Evolutionary conservation across 2,329 filamentous ascomycete genomes (phyloP).

Genomic region (Apiospora malaysiana): DNA sequence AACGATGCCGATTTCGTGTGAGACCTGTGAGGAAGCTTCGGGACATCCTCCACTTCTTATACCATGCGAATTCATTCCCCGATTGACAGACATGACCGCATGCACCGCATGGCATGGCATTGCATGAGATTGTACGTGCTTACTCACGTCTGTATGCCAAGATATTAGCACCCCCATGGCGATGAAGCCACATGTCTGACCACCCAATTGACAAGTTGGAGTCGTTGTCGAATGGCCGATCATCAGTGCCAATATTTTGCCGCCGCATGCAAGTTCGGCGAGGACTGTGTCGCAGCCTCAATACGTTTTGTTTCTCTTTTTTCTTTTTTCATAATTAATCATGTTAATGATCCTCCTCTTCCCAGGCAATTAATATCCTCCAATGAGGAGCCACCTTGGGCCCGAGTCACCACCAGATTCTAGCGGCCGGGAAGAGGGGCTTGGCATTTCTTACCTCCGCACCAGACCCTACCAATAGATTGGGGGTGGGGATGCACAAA

Average conservation of each 20-base stretch:
- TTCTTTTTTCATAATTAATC: not conserved
- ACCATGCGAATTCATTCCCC: not conserved
- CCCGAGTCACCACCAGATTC: too few species aligned
- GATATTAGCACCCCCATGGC: not conserved
- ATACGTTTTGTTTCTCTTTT: not conserved
- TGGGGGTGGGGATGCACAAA: too few species aligned
- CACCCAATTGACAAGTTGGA: not conserved
- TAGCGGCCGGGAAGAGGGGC: too few species aligned
- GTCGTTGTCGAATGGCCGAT: not conserved
- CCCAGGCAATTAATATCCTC: too few species aligned
- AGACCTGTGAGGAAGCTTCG: not conserved
- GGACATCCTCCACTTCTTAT: not conserved
- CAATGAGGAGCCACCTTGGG: too few species aligned
- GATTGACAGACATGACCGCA: not conserved
- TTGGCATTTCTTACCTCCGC: too few species aligned
- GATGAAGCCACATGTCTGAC: not conserved
- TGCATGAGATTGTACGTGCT: too few species aligned
- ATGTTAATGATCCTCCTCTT: not conserved
- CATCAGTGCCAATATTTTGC: not conserved
- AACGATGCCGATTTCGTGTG: too few species aligned
- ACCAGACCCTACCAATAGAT: too few species aligned
- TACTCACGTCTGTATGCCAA: not conserved
- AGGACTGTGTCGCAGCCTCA: not conserved
- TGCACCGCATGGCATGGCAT: too few species aligned
- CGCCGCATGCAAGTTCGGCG: not conserved